Evolutionary conservation across 1,284 basidiomycete species (phyloP).

Genomic region (Pseudozyma sp.): DNA sequence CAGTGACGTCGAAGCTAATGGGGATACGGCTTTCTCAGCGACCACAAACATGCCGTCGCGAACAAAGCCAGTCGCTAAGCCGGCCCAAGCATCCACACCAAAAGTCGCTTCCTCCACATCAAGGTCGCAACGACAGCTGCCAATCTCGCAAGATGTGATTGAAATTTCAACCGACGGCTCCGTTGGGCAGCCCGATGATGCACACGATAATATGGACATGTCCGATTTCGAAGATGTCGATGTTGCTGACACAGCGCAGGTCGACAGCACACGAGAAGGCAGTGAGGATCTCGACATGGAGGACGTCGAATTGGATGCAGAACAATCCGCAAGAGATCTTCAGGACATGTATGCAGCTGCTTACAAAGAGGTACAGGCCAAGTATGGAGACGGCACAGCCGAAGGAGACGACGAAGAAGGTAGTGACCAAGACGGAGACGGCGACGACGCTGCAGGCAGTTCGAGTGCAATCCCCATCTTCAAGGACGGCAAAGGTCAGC

Average conservation of each 20-base stretch:
- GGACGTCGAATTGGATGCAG: slow-evolving; percentile 53
- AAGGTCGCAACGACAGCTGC: slow-evolving; percentile 7
- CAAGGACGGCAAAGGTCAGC: slow-evolving; percentile 61
- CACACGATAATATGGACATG: slow-evolving; percentile 38
- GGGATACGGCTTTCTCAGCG: not conserved
- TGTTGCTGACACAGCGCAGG: slow-evolving; percentile 11
- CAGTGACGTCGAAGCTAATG: slow-evolving; percentile 3
- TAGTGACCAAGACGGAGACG: slow-evolving; percentile 13
- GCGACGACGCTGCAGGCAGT: slow-evolving; percentile 15
- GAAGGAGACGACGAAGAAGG: slow-evolving; percentile 21
- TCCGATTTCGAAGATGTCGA: slow-evolving; percentile 57
- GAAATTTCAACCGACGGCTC: slow-evolving; percentile 38
- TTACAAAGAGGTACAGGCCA: slow-evolving; percentile 44
- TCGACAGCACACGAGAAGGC: slow-evolving; percentile 10
- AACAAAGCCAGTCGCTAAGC: slow-evolving; percentile 6
- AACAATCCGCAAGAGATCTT: slow-evolving; percentile 27
- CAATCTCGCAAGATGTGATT: slow-evolving; percentile 18
- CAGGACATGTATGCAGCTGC: slow-evolving; percentile 54
- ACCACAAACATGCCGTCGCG: slow-evolving; percentile 21
- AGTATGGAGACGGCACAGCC: slow-evolving; percentile 19
- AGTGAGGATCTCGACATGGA: slow-evolving; percentile 52
- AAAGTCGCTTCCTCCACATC: not conserved
- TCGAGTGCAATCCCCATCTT: slow-evolving; percentile 37
- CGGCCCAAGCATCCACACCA: slow-evolving; percentile 5
- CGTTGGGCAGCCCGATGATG: slow-evolving; percentile 13